Percentiles rank a stretch among this genome's conserved stretches.
These are phyloP conservation scores for Nothopassalora personata DNA, from an alignment of 2,329 filamentous ascomycete species.

Conservation along the genomic window DNA sequence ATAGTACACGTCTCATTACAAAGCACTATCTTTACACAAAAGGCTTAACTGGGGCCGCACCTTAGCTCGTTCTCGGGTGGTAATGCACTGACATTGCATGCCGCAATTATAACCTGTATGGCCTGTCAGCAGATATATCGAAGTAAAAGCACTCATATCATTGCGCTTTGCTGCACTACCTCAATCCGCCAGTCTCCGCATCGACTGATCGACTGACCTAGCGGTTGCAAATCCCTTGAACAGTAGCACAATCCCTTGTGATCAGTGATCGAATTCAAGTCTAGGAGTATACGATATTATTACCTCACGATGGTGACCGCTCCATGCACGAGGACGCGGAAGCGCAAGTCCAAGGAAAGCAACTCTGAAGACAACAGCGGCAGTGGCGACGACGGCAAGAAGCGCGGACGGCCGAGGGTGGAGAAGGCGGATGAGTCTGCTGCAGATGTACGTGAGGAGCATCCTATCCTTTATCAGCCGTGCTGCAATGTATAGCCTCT, in stretches of 20 bases:
- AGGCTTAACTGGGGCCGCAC: not conserved
- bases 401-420: conserved; percentile 68
- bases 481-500: not conserved
- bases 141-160: not conserved
- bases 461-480: not conserved
- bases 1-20: not conserved
- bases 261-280: not conserved
- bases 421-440: conserved; percentile 73
- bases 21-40: not conserved
- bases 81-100: not conserved
- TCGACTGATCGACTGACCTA: not conserved
- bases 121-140: not conserved
- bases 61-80: not conserved
- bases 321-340: conserved; percentile 3
- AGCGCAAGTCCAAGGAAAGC: conserved; percentile 13
- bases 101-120: not conserved
- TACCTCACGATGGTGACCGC: not conserved
- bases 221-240: not conserved
- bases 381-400: conserved; percentile 36
- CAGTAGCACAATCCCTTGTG: not conserved
- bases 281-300: not conserved
- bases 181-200: not conserved
- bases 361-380: conserved; percentile 18
- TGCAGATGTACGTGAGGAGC: conserved; percentile 60
- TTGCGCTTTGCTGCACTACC: not conserved